Percentiles rank a stretch among this genome's conserved stretches.
Conservation (phyloP, 2,329 filamentous ascomycete species). For the Cryphonectria naterciae region DNA sequence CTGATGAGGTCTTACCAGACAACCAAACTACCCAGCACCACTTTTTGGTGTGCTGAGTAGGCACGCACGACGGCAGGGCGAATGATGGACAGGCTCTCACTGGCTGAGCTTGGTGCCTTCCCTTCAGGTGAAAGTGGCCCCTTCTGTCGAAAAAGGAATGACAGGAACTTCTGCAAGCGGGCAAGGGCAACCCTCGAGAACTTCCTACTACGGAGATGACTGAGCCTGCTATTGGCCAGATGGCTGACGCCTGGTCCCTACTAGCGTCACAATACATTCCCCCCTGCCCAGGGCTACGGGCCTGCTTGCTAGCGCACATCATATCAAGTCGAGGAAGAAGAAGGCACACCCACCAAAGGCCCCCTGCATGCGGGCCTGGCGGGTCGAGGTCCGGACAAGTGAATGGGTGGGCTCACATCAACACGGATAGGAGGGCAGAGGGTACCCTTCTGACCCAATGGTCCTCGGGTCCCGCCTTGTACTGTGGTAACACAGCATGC, state of each 20-base stretch:
- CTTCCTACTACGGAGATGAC: conserved; percentile 20
- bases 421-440: not conserved
- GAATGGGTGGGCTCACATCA: not conserved
- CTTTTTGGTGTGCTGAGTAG: not conserved
- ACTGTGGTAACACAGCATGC: not conserved
- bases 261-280: conserved; percentile 3
- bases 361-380: conserved; percentile 1
- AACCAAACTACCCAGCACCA: not conserved
- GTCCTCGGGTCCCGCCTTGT: not conserved
- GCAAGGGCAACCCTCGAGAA: conserved; percentile 9
- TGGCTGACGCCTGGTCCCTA: conserved; percentile 4
- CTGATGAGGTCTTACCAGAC: not conserved
- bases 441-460: not conserved
- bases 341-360: not conserved
- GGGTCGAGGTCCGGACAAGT: not conserved
- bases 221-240: conserved; percentile 5
- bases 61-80: no score
- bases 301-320: not conserved
- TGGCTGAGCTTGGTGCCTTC: not conserved
- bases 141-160: conserved; percentile 10
- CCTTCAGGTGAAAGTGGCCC: not conserved
- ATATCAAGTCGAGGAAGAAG: not conserved
- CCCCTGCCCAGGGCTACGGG: not conserved
- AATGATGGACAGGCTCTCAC: not conserved
- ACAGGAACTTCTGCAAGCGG: conserved; percentile 6